Conservation (phyloP, 2,329 filamentous ascomycete genomes). For the Colletotrichum karsti region DNA sequence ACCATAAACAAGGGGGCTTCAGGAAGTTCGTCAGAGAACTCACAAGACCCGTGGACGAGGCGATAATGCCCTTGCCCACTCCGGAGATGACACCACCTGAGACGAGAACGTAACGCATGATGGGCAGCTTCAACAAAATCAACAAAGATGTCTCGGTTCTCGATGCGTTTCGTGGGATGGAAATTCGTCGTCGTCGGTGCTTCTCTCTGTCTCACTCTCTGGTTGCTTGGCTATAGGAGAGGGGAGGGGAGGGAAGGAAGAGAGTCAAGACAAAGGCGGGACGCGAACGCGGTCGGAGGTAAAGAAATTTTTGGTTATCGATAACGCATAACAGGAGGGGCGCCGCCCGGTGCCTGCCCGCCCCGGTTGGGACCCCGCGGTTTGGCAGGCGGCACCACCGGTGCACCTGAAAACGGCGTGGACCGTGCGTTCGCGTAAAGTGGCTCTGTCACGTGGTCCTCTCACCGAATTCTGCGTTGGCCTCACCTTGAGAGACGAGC, state of each 20-base stretch:
- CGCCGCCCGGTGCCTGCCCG: not conserved
- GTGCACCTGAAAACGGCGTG: not conserved
- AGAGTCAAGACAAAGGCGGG: constrained; percentile 22
- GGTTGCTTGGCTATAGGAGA: constrained; percentile 16
- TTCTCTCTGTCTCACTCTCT: too few species aligned
- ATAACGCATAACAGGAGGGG: constrained; percentile 21
- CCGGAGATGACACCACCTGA: constrained; percentile 62
- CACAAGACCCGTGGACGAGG: constrained; percentile 71
- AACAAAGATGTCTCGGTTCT: not conserved
- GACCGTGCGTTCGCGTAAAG: not conserved
- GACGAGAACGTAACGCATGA: constrained; percentile 39
- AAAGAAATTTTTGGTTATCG: constrained; percentile 31
- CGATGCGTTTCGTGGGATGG: constrained; percentile 4
- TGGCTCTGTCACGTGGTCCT: not conserved
- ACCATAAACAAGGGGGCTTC: too few species aligned
- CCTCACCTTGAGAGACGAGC: too few species aligned
- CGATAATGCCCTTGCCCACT: constrained; percentile 71
- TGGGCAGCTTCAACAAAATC: constrained; percentile 2
- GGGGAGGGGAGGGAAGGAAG: constrained; percentile 28
- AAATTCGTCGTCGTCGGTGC: not conserved
- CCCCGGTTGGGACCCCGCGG: not conserved
- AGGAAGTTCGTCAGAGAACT: too few species aligned
- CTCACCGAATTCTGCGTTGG: too few species aligned
- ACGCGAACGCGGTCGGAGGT: constrained; percentile 28
- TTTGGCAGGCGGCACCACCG: not conserved